Evolutionary conservation across 805 yeast genomes (phyloP).

Genomic region (Pichia phayaonensis): DNA sequence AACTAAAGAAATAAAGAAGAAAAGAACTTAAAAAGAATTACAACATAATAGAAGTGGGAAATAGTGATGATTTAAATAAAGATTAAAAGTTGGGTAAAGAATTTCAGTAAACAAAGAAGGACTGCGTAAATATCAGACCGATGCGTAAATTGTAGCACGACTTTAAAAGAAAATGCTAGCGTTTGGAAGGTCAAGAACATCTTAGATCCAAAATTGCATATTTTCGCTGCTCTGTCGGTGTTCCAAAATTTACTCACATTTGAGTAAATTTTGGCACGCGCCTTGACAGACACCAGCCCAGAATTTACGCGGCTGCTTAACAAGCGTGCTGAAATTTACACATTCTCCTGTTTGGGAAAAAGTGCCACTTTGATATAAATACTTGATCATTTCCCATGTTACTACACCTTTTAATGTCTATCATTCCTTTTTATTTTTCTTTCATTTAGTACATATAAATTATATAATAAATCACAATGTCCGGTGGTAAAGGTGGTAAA

Average conservation of each 20-base stretch:
- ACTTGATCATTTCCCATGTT: neutral
- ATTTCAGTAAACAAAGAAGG: neutral
- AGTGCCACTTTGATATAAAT: conserved; percentile 4
- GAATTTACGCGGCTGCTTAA: neutral
- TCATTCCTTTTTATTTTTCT: neutral
- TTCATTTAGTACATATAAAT: neutral
- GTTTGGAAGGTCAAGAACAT: neutral
- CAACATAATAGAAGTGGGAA: neutral
- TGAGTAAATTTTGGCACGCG: neutral
- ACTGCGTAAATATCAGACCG: neutral
- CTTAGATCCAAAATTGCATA: neutral
- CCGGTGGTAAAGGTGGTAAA: conserved; percentile 84
- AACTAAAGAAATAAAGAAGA: no score
- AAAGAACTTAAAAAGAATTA: no score
- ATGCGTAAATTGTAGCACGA: neutral
- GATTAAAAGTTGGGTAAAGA: neutral
- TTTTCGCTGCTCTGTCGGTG: neutral
- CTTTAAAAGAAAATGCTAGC: neutral
- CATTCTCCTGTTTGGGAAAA: neutral
- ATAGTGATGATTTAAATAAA: neutral
- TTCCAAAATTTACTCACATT: neutral
- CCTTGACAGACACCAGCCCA: neutral
- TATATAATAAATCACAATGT: conserved; percentile 28
- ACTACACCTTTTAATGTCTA: no score
- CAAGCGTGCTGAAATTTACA: neutral